Percentiles rank a stretch among this genome's conserved stretches.
These are phyloP conservation scores for Stenogyne calaminthoides DNA, from an alignment of 305 asterid genomes.

Conservation along the genomic window DNA sequence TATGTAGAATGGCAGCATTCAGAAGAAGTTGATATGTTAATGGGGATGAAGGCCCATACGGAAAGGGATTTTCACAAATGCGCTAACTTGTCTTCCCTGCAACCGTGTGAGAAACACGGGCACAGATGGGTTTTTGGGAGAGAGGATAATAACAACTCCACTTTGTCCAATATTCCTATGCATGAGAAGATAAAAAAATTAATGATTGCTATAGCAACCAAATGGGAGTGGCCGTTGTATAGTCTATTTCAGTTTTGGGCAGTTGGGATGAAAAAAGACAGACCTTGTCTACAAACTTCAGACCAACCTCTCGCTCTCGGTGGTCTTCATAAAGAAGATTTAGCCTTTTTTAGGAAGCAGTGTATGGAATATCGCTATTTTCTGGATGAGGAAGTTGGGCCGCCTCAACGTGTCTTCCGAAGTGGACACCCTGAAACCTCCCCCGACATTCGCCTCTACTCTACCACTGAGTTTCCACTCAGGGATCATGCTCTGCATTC, in stretches of 20 bases:
- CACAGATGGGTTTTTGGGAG: too few species aligned
- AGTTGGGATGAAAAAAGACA: neutral
- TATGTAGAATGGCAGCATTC: too few species aligned
- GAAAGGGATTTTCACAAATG: neutral
- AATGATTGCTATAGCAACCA: too few species aligned
- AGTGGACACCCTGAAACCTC: neutral
- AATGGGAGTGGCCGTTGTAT: too few species aligned
- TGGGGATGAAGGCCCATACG: too few species aligned
- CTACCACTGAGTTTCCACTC: slow-evolving; percentile 4
- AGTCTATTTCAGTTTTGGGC: neutral
- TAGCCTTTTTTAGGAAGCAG: slow-evolving; percentile 2
- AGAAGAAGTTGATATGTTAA: too few species aligned
- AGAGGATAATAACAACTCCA: too few species aligned
- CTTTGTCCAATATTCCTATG: too few species aligned
- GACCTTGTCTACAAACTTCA: neutral
- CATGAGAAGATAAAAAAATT: too few species aligned
- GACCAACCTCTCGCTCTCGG: neutral
- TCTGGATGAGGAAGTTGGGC: neutral
- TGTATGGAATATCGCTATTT: neutral
- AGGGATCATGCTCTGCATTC: neutral
- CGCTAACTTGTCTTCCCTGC: too few species aligned
- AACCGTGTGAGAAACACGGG: too few species aligned
- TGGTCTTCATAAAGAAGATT: neutral
- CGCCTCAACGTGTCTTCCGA: neutral
- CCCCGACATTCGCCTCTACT: neutral